Evolutionary conservation across 768 basidiomycete species (phyloP).

Genomic region (Pleurotus cornucopiae): DNA sequence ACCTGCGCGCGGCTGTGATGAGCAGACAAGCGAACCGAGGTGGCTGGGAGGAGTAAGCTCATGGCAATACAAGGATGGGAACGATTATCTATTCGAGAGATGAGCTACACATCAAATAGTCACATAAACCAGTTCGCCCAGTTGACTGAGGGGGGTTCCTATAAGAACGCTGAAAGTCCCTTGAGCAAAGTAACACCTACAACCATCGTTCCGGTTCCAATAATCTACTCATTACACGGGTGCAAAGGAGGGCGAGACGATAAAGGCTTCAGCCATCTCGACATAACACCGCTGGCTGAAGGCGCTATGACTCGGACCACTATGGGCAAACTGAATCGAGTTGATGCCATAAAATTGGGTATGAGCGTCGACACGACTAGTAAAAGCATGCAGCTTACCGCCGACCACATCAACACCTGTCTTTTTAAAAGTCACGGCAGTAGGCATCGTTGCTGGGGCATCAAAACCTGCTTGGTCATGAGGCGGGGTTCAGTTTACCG

Average conservation of each 20-base stretch:
- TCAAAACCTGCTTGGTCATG: neutral
- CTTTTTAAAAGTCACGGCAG: neutral
- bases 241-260: neutral
- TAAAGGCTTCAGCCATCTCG: neutral
- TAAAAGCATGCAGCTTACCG: neutral
- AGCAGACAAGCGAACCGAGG: neutral
- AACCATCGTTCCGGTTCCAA: no score
- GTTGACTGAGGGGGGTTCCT: neutral
- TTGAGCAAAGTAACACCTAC: no score
- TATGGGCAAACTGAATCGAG: neutral
- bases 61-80: neutral
- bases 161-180: no score
- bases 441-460: neutral
- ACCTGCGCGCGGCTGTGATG: neutral
- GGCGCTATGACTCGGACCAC: neutral
- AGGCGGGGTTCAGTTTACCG: neutral
- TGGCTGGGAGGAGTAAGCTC: neutral
- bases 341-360: neutral
- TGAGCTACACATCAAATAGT: neutral
- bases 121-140: conserved; percentile 2
- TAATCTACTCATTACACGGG: neutral
- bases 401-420: conserved; percentile 4
- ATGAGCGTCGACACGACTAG: neutral
- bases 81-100: neutral
- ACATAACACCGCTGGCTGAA: no score